Percentiles rank a stretch among this genome's conserved stretches.
These are phyloP conservation scores for Avicennia marina DNA, from an alignment of 257 asterid species.

Conservation along the genomic window DNA sequence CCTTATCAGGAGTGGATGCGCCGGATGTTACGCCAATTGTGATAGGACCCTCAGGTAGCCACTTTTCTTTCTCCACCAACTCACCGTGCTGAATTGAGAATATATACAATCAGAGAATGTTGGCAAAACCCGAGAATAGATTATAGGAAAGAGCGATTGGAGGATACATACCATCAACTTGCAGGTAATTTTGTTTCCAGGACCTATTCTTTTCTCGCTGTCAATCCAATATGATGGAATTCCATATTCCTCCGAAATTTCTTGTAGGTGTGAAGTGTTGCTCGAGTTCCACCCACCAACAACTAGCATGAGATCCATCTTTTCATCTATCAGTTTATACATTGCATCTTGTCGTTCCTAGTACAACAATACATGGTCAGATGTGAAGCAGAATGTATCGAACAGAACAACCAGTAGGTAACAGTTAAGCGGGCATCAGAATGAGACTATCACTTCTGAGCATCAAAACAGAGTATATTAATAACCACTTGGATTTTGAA, in stretches of 20 bases:
- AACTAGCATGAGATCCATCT: constrained; percentile 83
- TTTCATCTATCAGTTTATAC: constrained; percentile 83
- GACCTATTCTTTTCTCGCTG: constrained; percentile 81
- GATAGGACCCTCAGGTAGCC: constrained; percentile 85
- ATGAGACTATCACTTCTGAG: too few relatives aligned
- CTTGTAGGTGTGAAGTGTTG: constrained; percentile 97
- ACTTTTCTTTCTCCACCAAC: constrained; percentile 89
- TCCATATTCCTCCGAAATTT: constrained; percentile 85
- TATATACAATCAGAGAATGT: constrained; percentile 2
- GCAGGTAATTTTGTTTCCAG: constrained; percentile 80
- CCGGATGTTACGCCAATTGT: constrained; percentile 94
- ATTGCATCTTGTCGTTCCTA: constrained; percentile 99
- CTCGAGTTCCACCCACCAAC: constrained; percentile 99
- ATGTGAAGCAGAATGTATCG: too few relatives aligned
- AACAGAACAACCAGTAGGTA: too few relatives aligned
- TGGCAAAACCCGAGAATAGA: background rate
- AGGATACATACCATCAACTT: constrained; percentile 63
- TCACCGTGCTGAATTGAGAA: constrained; percentile 76
- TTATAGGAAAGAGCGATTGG: constrained; percentile 5
- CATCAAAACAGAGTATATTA: too few relatives aligned
- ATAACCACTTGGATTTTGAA: too few relatives aligned
- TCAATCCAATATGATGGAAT: constrained; percentile 98
- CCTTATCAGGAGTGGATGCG: constrained; percentile 99
- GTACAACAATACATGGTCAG: too few relatives aligned
- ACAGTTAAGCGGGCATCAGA: too few relatives aligned